Base-by-base conservation (phyloP, 805 yeast genomes). In the Saccharomycopsis sp. region DNA sequence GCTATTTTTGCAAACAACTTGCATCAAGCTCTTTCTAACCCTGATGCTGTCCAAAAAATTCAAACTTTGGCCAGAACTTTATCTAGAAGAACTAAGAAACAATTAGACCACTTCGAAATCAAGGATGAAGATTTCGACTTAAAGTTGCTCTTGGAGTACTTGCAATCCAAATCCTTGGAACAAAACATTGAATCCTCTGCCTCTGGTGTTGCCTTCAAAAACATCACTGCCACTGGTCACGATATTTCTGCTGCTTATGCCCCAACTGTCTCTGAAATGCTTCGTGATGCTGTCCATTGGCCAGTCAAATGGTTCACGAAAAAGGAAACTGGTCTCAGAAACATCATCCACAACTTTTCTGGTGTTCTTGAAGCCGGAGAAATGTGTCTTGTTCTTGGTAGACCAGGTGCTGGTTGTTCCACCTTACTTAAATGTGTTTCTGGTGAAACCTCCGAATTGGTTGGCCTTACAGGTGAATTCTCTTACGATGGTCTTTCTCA, bases 331-430 rank as follows among this genome's bases (percentile, higher is more conserved):
- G 71, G 73, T 49, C 66, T 70, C 38, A 67, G 75, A 66, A 61
- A 68, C 58, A 74, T 77, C 57, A 73, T 77, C 56, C 73, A 72
- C 63, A 70, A 75, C 54, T 69, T 74, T 63, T 68, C 73, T 42
- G 80, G 79, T 69, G 72, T 76, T 47, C 72, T 72, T 24, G 75
- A 72, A 61, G 71, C 78, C 17, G 85, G 84, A 63, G 81, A 78
- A 64, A 77, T 80, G 81, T 70, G 79, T 56, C 72, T 81, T 58
- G 82, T 78, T 22, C 68, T 79, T 55, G 83, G 82, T 64, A 75
- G 78, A 68, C 86, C 87, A 1, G 86, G 86, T 66, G 81, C 86
- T 41, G 87, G 87, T 62, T 82, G 86, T 66, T 81, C 87, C 2
- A 78, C 86, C 2, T 68, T 82, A 44, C 68, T 83, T 64, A 77